Evolutionary conservation across 139 green algal genomes (phyloP), one percentile per base, ranked within the genome.

Genomic region (Haematococcus sp.): DNA sequence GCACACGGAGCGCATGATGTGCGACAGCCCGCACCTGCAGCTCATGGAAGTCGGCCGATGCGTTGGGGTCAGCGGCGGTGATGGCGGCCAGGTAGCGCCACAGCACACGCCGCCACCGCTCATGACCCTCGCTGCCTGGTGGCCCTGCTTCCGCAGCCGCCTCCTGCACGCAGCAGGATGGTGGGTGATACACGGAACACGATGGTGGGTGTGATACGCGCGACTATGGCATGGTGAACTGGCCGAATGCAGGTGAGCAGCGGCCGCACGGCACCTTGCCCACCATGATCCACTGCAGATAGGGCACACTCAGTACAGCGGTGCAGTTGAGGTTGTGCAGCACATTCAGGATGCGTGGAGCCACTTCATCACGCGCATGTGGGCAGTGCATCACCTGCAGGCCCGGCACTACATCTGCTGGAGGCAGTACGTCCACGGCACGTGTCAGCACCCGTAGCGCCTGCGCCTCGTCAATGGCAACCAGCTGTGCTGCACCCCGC

Each of bases 51-150:
- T 90, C 82, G 1, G 84, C 74, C 28, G 63, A 81, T n/a, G 79
- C 76, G 2, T 79, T 71, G 2, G 80, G 51, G 73, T 94, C 88
- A 33, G 74, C 74, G 51, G 74, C 63, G 68, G 91, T 90, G 17
- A 95, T 77, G 23, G 63, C 75, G 34, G 92, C 73, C 59, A 97
- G 79, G 87, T 97, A 97, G 4, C 76, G 35, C 75, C 89, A 87
- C 79, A 95, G 77, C 28, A 84, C 70, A 16, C 66, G 78, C 31
- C 81, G 75, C 90, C 84, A 93, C 9, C 59, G 28, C 35, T 60
- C 73, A 30, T 35, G 46, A 51, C 74, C 75, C 27, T 59, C 34
- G 63, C 63, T 30, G 44, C 69, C 75, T n/a, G 30, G 5, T 27
- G 32, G 25, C 2, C 61, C 35, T 70, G 43, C 69, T 1, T 44